Conservation (phyloP, 1,139 yeast species). For the Yamadazyma friedrichii region DNA sequence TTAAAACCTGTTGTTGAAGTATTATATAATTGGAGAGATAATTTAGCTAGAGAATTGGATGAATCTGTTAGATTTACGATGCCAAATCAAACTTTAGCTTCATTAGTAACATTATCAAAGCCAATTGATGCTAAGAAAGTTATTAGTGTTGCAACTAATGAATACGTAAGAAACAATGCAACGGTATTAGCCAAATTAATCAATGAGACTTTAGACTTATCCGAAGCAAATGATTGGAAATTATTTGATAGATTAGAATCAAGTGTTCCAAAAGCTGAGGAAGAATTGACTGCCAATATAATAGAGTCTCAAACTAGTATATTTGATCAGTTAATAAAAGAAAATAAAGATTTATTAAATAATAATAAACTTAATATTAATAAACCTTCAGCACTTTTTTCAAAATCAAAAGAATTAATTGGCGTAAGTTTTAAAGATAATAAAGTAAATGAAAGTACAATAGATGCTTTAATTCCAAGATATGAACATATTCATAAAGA, state of each 20-base stretch:
- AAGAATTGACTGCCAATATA: constrained; percentile 5
- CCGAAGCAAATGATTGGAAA: constrained; percentile 31
- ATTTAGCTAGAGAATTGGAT: constrained; percentile 68
- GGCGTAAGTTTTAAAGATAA: constrained; percentile 10
- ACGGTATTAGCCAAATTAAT: constrained; percentile 58
- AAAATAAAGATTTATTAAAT: constrained; percentile 8
- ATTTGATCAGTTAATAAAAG: constrained; percentile 21
- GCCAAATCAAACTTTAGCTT: constrained; percentile 76
- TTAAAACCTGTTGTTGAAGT: constrained; percentile 58
- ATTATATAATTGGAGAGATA: constrained; percentile 83
- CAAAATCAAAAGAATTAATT: constrained; percentile 4
- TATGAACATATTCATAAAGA: constrained; percentile 17
- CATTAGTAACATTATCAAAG: constrained; percentile 50
- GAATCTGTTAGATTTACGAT: constrained; percentile 82
- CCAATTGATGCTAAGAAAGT: constrained; percentile 65
- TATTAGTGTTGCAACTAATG: constrained; percentile 51
- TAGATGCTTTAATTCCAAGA: constrained; percentile 17
- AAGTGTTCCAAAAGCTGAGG: constrained; percentile 1
- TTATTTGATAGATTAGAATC: constrained; percentile 23
- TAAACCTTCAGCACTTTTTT: constrained; percentile 7
- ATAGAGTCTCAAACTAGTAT: constrained; percentile 8
- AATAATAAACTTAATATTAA: constrained; percentile 1
- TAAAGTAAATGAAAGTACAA: background rate
- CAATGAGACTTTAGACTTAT: constrained; percentile 27
- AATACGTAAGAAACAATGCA: constrained; percentile 57